These are phyloP conservation scores for Tolypocladium endophyticum DNA, from an alignment of 2,329 filamentous ascomycete species.

Conservation along the genomic window DNA sequence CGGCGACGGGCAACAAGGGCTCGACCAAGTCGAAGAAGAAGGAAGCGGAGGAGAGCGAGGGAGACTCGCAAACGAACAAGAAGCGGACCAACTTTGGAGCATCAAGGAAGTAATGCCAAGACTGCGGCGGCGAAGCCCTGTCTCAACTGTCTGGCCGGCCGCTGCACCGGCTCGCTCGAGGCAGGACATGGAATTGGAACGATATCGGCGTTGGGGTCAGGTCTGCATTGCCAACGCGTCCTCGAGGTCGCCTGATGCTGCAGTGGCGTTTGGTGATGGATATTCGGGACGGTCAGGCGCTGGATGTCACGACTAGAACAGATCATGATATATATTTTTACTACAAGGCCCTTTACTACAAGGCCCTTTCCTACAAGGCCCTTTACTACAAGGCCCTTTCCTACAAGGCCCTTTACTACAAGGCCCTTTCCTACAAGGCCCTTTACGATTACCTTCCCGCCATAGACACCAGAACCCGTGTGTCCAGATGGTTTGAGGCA, in stretches of 20 bases:
- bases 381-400: too few species aligned
- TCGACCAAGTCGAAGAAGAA: conserved; percentile 44
- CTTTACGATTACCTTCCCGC: too few species aligned
- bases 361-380: too few species aligned
- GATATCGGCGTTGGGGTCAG: not conserved
- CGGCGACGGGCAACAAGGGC: conserved; percentile 33
- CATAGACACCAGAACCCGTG: too few species aligned
- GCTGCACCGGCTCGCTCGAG: not conserved
- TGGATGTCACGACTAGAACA: not conserved
- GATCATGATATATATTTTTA: not conserved
- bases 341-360: not conserved
- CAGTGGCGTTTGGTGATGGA: not conserved
- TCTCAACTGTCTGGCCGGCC: not conserved
- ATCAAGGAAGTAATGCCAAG: conserved; percentile 30
- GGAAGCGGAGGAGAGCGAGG: conserved; percentile 46
- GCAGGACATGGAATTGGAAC: not conserved
- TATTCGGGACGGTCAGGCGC: not conserved
- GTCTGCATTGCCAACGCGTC: not conserved
- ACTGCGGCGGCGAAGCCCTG: not conserved
- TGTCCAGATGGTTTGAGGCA: too few species aligned
- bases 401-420: too few species aligned
- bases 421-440: too few species aligned
- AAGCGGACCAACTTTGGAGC: conserved; percentile 49
- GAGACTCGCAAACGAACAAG: conserved; percentile 41
- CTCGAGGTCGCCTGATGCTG: not conserved